Evolutionary conservation across 345 rosid genomes (phyloP).

Genomic region (Angophora floribunda): DNA sequence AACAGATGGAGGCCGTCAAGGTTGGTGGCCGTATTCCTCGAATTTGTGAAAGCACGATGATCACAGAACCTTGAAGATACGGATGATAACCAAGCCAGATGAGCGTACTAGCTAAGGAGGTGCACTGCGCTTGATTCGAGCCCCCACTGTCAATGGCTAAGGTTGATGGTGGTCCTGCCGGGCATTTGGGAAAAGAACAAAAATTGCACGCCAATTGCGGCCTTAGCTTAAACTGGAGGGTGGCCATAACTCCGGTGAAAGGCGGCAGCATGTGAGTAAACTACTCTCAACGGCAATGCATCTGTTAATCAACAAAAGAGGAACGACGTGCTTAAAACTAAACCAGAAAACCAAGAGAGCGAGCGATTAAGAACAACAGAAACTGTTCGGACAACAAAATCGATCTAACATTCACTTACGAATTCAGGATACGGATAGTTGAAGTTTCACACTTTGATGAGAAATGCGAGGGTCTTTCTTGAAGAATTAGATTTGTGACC

Average conservation of each 20-base stretch:
- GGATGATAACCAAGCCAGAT: neutral
- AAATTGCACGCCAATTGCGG: neutral
- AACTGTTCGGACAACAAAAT: neutral
- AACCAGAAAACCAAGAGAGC: neutral
- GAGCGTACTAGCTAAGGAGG: neutral
- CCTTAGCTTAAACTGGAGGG: neutral
- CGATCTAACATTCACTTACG: neutral
- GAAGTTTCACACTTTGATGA: neutral
- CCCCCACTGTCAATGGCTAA: neutral
- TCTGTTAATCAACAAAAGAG: neutral
- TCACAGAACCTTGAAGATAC: neutral
- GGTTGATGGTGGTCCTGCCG: neutral
- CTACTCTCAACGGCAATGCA: neutral
- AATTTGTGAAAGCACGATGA: neutral
- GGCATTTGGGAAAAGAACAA: neutral
- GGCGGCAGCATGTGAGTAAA: neutral
- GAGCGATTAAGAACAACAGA: neutral
- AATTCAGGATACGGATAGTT: neutral
- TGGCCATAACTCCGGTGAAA: neutral
- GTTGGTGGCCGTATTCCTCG: neutral
- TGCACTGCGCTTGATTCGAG: neutral
- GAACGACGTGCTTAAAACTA: neutral
- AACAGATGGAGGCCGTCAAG: neutral
- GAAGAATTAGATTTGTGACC: neutral
- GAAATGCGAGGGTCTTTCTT: neutral